Percentiles rank a stretch among this genome's conserved stretches.
Conservation (phyloP, 2,329 filamentous ascomycete species). For the Decorospora gaudefroyi region DNA sequence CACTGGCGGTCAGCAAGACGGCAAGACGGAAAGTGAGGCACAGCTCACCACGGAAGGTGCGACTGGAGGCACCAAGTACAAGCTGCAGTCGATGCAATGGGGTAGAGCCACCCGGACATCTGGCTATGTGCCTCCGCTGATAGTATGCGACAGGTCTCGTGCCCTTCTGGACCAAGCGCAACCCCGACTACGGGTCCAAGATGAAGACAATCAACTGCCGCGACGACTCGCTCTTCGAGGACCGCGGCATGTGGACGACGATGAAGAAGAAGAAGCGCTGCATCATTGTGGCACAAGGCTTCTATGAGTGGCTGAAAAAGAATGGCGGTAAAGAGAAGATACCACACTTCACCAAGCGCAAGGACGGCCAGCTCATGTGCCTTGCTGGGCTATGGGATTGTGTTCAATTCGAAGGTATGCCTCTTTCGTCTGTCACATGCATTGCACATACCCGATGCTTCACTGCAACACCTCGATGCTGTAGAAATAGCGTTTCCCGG, state of each 20-base stretch:
- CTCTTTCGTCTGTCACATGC: constrained; percentile 7
- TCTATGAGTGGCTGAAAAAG: constrained; percentile 94
- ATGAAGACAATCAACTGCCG: constrained; percentile 95
- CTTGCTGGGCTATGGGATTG: constrained; percentile 93
- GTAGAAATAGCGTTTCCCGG: no score
- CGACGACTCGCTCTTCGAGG: constrained; percentile 77
- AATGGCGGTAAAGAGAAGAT: constrained; percentile 76
- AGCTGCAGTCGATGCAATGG: constrained; percentile 94
- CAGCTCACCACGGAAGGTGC: constrained; percentile 15
- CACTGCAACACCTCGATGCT: no score
- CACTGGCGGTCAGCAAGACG: constrained; percentile 52
- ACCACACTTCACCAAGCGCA: constrained; percentile 81
- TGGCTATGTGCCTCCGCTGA: constrained; percentile 16
- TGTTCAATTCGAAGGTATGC: constrained; percentile 73
- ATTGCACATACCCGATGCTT: constrained; percentile 2
- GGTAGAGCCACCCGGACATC: constrained; percentile 48
- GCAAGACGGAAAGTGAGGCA: constrained; percentile 2
- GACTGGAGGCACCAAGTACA: constrained; percentile 64
- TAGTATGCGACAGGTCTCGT: constrained; percentile 62
- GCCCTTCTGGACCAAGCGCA: constrained; percentile 89
- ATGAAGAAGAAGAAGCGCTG: constrained; percentile 93
- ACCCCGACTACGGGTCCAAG: constrained; percentile 74
- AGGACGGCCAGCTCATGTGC: constrained; percentile 82
- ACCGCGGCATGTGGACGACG: constrained; percentile 83
- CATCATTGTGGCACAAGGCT: constrained; percentile 85